phyloP scores from a whole-genome alignment of 108 stramenopile genomes.

The Skeletonema grethae region DNA sequence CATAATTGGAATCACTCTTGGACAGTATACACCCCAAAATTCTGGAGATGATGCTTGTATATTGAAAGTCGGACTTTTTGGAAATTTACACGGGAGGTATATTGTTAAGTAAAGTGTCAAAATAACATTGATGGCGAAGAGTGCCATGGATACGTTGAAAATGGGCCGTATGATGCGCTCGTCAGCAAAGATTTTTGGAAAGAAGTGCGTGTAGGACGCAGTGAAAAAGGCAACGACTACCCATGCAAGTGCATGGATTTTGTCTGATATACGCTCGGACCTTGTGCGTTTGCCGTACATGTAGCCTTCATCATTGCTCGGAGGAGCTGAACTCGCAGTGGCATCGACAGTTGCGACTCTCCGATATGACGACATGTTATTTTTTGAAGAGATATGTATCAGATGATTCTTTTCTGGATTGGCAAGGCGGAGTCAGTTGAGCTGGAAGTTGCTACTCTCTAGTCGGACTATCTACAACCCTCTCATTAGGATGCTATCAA shows the following conservation, averaged over 20 bases:
- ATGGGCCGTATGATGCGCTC: conserved; percentile 54
- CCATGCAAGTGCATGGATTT: conserved; percentile 70
- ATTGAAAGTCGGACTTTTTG: conserved; percentile 22
- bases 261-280: conserved; percentile 54
- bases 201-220: conserved; percentile 56
- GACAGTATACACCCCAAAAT: conserved; percentile 90
- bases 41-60: conserved; percentile 54
- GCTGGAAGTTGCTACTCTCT: no score
- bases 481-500: no score
- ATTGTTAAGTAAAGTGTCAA: conserved; percentile 60
- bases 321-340: neutral
- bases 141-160: conserved; percentile 42
- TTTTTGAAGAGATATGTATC: neutral
- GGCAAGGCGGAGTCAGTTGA: no score
- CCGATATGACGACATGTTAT: conserved; percentile 2
- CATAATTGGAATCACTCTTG: conserved; percentile 86
- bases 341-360: conserved; percentile 2
- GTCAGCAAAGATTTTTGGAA: conserved; percentile 47
- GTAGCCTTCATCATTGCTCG: conserved; percentile 2
- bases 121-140: conserved; percentile 42
- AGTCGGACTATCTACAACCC: no score
- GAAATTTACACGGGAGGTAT: conserved; percentile 60
- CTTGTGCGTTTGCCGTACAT: conserved; percentile 9
- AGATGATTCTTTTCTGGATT: neutral
- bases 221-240: conserved; percentile 53